Base-by-base conservation (phyloP, 495 filamentous ascomycete species). In the Aspergillus nanangensis region DNA sequence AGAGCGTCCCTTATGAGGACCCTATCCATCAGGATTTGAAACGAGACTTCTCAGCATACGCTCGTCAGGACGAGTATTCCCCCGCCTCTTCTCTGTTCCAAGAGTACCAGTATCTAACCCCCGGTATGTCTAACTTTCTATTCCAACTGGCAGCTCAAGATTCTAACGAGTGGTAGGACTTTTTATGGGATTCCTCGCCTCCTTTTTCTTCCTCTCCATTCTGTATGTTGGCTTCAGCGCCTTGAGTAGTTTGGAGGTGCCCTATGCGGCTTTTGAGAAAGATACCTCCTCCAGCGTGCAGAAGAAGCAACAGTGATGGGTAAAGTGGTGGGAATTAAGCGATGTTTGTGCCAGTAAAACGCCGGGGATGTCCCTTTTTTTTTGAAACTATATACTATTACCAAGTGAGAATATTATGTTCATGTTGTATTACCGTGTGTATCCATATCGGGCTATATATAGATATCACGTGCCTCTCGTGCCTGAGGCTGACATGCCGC, bases 211-310 rank as follows among this genome's bases (percentile, higher is more conserved):
- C 35, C 56, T 95, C 29, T 66, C 76, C 17, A 88, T 97, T 51
- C 65, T 95, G 14, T 84, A 82, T 56, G 82, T 89, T 40, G 93
- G 81, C 19, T 70, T 97, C 39, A 77, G 58, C 44, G 89, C 87
- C 17, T 67, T 98, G 5, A 67, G 77, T 5, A 90, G 90, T 48
- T 71, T 98, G 29, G 71, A 95, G 63, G 87, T 97, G 10, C 82
- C 86, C 8, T 97, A 97, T 68, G 87, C 84, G 38, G 90, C 93
- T 1, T 98, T 98, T 63, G 90, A 94, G 59, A 95, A 93, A 76
- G 92, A 96, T 62, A 95, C 88, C 69, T 88, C 91, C 0, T 84
- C 89, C 36, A 74, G 78, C 24, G 87, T 81, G 44, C 87, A 94
- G 69, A 95, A 87, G 78, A 95, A 95, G 72, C 79, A 86, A 62